Evolutionary conservation across 176 grass and related monocot genomes (phyloP).

Genomic region (Coix lacrymajobi): DNA sequence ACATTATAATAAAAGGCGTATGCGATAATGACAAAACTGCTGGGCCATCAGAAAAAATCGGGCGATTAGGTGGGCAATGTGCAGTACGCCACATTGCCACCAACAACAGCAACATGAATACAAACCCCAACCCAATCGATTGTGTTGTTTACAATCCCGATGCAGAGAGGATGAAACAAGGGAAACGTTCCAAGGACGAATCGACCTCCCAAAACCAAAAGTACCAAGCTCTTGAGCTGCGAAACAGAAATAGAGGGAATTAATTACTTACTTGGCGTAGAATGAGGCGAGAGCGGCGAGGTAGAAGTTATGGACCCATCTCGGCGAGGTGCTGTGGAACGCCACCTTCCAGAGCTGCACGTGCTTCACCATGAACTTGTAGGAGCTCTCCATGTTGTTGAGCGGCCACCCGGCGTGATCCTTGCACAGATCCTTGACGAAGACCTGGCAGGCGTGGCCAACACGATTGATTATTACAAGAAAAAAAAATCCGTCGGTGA

Average conservation of each 20-base stretch:
- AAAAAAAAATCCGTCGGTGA: not conserved
- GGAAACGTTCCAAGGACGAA: not conserved
- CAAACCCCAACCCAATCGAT: not conserved
- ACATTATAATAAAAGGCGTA: conserved; percentile 16
- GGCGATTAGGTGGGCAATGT: conserved; percentile 7
- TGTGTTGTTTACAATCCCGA: conserved; percentile 12
- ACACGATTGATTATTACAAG: not conserved
- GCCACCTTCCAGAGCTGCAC: conserved; percentile 99
- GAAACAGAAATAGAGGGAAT: no score
- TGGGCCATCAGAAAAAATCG: conserved; percentile 8
- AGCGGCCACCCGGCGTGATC: conserved; percentile 95
- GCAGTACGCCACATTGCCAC: conserved; percentile 16
- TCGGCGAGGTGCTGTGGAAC: conserved; percentile 87
- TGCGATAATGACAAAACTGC: conserved; percentile 36
- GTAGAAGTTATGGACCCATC: conserved; percentile 90
- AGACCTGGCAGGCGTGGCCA: conserved; percentile 44
- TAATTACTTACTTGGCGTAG: conserved; percentile 93
- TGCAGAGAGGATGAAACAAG: conserved; percentile 20
- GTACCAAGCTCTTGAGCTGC: no score
- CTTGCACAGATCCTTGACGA: conserved; percentile 97
- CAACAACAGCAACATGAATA: conserved; percentile 24
- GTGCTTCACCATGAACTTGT: conserved; percentile 99
- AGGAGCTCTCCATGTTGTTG: conserved; percentile 96
- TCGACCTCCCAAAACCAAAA: not conserved
- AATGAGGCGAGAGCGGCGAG: conserved; percentile 81